Evolutionary conservation across 306 rosid genomes (phyloP), one percentile per base, ranked within the genome.

Genomic region (Vigna unguiculata): DNA sequence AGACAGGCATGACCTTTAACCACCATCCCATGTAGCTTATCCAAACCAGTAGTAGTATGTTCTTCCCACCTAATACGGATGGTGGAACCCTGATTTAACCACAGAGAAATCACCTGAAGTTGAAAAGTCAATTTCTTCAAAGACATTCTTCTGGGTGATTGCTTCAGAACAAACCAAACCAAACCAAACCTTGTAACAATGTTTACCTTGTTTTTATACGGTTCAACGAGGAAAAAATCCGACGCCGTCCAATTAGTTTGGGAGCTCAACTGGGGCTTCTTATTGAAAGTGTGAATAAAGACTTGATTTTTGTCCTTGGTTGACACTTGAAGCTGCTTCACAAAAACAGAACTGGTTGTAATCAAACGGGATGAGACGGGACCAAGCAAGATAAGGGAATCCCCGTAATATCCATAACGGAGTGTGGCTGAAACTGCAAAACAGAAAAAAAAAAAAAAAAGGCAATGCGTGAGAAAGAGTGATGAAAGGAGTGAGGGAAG

Each of bases 71-170:
- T 89, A 81, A 87, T 69, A 51, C 41, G 70, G 17, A 93, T 79
- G 7, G 65, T 85, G 11, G 97, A 90, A 61, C 97, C 97, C 70
- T 82, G 79, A 85, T 90, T 93, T 69, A 90, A 59, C 96, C 97
- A 93, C 77, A 85, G 65, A 21, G 90, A 83, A 87, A 79, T 86
- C 1, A 91, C 92, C 97, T 89, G 84, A 16, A 74, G 10, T 59
- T 57, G 49, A 81, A 63, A 48, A 43, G 43, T 68, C 71, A 74
- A 65, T n/a, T 72, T 43, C 59, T 72, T 75, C 43, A 28, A 12
- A 24, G 2, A 0, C 34, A 65, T 65, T 40, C 52, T 65, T 28
- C 19, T 20, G 1, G 28, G 1, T 41, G 32, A 64, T 16, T 32
- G 16, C 28, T 36, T 63, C 2, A 59, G 30, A 58, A 5, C 12